Percentiles rank a stretch among this genome's conserved stretches.
Conservation (phyloP, 768 basidiomycete genomes). For the Rhizopogon vinicolor region DNA sequence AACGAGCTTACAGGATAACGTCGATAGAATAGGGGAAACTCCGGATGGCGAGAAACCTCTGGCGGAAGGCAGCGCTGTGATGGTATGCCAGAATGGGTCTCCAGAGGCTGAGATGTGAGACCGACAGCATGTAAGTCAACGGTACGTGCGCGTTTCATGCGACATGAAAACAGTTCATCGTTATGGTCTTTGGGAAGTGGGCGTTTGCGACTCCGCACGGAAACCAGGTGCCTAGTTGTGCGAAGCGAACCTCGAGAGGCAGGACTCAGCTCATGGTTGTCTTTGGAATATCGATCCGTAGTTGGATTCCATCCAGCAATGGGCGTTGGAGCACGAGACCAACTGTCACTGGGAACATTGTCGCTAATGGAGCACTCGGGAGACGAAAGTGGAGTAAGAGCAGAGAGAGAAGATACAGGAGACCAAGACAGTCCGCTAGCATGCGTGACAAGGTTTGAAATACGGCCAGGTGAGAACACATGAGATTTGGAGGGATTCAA, state of each 20-base stretch:
- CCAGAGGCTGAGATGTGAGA: neutral
- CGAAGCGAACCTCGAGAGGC: neutral
- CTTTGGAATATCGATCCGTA: neutral
- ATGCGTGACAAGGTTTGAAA: neutral
- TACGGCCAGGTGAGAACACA: neutral
- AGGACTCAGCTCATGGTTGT: neutral
- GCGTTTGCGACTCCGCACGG: neutral
- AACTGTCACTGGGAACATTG: neutral
- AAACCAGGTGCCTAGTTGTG: neutral
- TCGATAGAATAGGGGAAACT: conserved; percentile 63
- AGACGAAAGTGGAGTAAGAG: conserved; percentile 27
- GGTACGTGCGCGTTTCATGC: neutral
- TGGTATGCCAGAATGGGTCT: neutral
- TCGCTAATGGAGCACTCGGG: conserved; percentile 4
- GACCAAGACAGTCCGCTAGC: conserved; percentile 13
- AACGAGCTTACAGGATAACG: conserved; percentile 65
- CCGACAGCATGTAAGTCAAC: neutral
- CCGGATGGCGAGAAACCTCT: conserved; percentile 38
- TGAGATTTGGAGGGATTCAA: conserved; percentile 13
- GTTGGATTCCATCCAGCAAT: neutral
- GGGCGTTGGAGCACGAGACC: neutral
- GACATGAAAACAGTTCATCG: neutral
- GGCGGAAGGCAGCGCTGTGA: conserved; percentile 48
- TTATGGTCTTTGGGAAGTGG: neutral
- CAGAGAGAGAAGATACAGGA: conserved; percentile 22